Conservation (phyloP, 2,329 filamentous ascomycete species). For the Dendryphion nanum region DNA sequence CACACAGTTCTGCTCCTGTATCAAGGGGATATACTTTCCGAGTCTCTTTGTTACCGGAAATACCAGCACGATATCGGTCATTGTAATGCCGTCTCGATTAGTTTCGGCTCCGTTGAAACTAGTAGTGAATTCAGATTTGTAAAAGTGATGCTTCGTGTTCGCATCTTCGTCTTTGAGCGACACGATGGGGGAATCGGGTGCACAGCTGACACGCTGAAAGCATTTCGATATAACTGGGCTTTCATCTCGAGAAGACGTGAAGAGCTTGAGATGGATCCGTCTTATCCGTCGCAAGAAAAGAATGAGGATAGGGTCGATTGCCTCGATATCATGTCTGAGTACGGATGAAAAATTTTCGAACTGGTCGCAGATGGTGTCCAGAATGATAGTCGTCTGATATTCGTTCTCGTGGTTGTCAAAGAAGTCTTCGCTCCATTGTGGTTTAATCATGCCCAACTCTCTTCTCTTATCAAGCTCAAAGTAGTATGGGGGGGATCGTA, state of each 20-base stretch:
- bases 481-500: conserved; percentile 46
- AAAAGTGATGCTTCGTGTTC: neutral
- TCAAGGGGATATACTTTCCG: neutral
- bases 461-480: conserved; percentile 44
- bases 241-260: neutral
- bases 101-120: neutral
- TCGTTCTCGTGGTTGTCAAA: conserved; percentile 1
- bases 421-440: conserved; percentile 25
- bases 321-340: conserved; percentile 13
- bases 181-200: neutral
- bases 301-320: conserved; percentile 24
- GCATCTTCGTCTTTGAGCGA: neutral
- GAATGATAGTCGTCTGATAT: conserved; percentile 12
- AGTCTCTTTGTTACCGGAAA: conserved; percentile 12
- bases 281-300: conserved; percentile 27
- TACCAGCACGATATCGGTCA: conserved; percentile 14
- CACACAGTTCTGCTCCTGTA: conserved; percentile 5
- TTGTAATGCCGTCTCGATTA: neutral
- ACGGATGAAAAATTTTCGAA: conserved; percentile 2
- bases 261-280: neutral
- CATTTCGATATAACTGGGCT: neutral
- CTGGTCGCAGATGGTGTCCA: conserved; percentile 14
- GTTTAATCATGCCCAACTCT: conserved; percentile 37
- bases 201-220: neutral
- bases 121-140: neutral